Base-by-base conservation (phyloP, 805 yeast genomes). In the Kluyveromyces aestuarii region DNA sequence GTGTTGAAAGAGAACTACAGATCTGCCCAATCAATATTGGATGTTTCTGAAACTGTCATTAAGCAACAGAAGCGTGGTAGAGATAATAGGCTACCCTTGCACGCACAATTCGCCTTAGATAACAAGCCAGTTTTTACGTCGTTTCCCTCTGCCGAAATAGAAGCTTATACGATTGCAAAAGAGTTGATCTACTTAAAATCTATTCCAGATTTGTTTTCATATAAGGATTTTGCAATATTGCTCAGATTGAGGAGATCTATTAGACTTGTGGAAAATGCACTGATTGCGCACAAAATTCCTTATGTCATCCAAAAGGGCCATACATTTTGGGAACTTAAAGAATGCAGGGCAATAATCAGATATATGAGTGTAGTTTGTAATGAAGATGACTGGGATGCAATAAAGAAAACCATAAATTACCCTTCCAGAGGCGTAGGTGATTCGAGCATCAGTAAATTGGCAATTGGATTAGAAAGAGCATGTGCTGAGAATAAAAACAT, bases 261-360 rank as follows among this genome's bases (percentile, higher is more conserved):
- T 0, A 67, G 84, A 46, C 71, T 66, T 4, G 68, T 89, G 8
- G 96, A 89, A 59, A 75, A 74, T 33, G 84, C 79, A 17, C 66
- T 91, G 21, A 70, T 78, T 1, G 72, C 67, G 44, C 62, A 65
- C 2, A 69, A 75, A 4, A 74, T 89, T 2, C 89, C 93, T 0
- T 85, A 86, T 57, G 66, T 68, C 8, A 74, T 89, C 50, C 72
- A 84, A 0, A 81, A 82, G 46, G 96, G 96, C 0, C 72, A 72
- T 41, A 82, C 88, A 1, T 86, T 88, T 57, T 87, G 95, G 91
- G 87, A 84, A 39, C 64, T 83, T 39, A 77, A 76, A 48, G 96
- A 87, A 57, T 81, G 87, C 14, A 70, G 72, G 19, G 66, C 77
- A 0, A 72, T 86, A 49, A 51, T 88, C 40, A 85, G 83, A 58